phyloP scores from a whole-genome alignment of 257 asterid genomes.

The Rubia yunnanensis region DNA sequence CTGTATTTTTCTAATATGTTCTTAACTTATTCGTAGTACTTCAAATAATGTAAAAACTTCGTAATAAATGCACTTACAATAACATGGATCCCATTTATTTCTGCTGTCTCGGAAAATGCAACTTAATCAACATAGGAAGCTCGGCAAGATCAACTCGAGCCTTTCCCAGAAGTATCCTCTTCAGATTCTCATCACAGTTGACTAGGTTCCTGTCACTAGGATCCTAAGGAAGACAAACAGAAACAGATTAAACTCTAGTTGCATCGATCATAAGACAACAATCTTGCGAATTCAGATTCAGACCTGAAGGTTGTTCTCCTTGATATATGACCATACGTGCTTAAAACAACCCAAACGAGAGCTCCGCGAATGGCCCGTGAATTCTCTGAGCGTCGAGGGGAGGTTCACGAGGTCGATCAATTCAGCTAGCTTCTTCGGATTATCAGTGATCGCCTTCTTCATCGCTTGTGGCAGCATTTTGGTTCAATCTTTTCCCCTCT shows the following conservation, averaged over 20 bases:
- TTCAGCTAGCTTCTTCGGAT: constrained; percentile 73
- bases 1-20: constrained; percentile 1
- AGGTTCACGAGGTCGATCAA: constrained; percentile 81
- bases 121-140: constrained; percentile 69
- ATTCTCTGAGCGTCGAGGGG: constrained; percentile 71
- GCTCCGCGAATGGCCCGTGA: constrained; percentile 93
- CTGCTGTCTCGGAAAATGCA: constrained; percentile 75
- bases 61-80: background rate
- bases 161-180: constrained; percentile 74
- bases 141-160: constrained; percentile 64
- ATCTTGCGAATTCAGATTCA: background rate
- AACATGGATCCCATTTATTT: constrained; percentile 23
- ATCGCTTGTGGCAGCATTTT: constrained; percentile 58
- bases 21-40: background rate
- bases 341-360: constrained; percentile 73
- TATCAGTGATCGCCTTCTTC: constrained; percentile 51
- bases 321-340: constrained; percentile 81
- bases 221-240: constrained; percentile 32
- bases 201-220: constrained; percentile 62
- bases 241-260: too few species aligned
- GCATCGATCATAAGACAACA: too few species aligned
- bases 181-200: constrained; percentile 75
- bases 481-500: constrained; percentile 5
- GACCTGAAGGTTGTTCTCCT: constrained; percentile 85
- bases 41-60: constrained; percentile 3